Base-by-base conservation (phyloP, 495 filamentous ascomycete species). In the Cercophora samala region DNA sequence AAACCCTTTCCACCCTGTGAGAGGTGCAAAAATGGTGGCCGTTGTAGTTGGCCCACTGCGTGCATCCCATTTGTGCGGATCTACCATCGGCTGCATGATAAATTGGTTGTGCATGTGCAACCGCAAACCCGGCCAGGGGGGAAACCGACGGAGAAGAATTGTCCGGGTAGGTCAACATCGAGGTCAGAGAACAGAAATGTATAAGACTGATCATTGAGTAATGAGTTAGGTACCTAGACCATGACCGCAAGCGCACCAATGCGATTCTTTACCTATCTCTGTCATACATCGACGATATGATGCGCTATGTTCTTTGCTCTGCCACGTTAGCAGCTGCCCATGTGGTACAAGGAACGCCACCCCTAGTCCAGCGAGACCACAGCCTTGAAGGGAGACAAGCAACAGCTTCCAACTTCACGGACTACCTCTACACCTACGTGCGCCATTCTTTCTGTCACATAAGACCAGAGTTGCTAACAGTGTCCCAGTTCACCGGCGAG, bases 401-500 rank as follows among this genome's bases (percentile, higher is more conserved):
- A 21, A 4, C 22, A 24, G 54, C n/a, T 9, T 2, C n/a, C 0
- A 23, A 56, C 54, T 56, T 56, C 18, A 56, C 54, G 6, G 54
- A 56, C 13, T 56, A 56, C 22, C 54, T 56, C 54, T 56, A 56
- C n/a, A 21, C 22, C 15, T 56, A 56, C 13, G 54, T 56, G 0
- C n/a, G 18, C 26, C 13, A 21, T 21, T 13, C 8, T 0, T 0
- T 21, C 22, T 19, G 4, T 3, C 5, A 4, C 19, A 51, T 51
- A 9, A 22, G 22, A 24, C 22, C 26, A 29, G 26, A 29, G 42
- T 59, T 29, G 46, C 26, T 19, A 29, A 26, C 15, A 64, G 9
- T 24, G 15, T n/a, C 51, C 21, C 22, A 64, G 63, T 64, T 64
- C 63, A 64, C 63, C 17, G 63, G 63, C 63, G 63, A 64, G 26